Evolutionary conservation across 805 yeast species (phyloP).

Genomic region (Pichia nanzhaoensis): DNA sequence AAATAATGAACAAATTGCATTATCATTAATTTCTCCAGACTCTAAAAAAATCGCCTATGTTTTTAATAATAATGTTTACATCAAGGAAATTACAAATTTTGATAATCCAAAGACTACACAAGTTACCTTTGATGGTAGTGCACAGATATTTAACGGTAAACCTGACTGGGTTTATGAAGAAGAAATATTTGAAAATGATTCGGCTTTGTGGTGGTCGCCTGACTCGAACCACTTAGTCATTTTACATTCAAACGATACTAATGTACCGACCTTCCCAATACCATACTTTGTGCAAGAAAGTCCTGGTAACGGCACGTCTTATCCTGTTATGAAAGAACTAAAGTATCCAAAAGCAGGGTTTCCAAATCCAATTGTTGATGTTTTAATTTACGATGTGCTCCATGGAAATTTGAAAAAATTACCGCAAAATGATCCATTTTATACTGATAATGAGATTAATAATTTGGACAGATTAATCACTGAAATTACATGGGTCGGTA

Average conservation of each 20-base stretch:
- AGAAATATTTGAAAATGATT: constrained; percentile 67
- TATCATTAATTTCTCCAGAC: constrained; percentile 70
- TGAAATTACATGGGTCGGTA: constrained; percentile 68
- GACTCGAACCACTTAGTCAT: constrained; percentile 58
- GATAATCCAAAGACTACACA: constrained; percentile 31
- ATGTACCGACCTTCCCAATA: constrained; percentile 64
- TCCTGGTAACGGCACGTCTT: constrained; percentile 28
- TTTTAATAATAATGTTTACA: constrained; percentile 59
- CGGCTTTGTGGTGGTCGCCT: constrained; percentile 86
- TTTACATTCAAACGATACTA: constrained; percentile 63
- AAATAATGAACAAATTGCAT: constrained; percentile 27
- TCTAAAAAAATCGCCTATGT: constrained; percentile 63
- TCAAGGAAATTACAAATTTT: constrained; percentile 34
- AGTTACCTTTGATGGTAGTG: constrained; percentile 66
- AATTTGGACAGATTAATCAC: constrained; percentile 47
- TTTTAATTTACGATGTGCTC: constrained; percentile 39
- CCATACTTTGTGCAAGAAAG: constrained; percentile 63
- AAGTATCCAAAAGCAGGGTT: constrained; percentile 86
- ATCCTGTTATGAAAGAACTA: constrained; percentile 54
- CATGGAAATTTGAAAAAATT: constrained; percentile 20
- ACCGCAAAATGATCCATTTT: constrained; percentile 32
- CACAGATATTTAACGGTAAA: constrained; percentile 70
- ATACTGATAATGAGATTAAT: constrained; percentile 35
- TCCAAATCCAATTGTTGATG: constrained; percentile 60
- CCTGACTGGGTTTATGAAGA: constrained; percentile 97